phyloP scores from a whole-genome alignment of 1,139 yeast species.

The Geotrichum carabidarum region DNA sequence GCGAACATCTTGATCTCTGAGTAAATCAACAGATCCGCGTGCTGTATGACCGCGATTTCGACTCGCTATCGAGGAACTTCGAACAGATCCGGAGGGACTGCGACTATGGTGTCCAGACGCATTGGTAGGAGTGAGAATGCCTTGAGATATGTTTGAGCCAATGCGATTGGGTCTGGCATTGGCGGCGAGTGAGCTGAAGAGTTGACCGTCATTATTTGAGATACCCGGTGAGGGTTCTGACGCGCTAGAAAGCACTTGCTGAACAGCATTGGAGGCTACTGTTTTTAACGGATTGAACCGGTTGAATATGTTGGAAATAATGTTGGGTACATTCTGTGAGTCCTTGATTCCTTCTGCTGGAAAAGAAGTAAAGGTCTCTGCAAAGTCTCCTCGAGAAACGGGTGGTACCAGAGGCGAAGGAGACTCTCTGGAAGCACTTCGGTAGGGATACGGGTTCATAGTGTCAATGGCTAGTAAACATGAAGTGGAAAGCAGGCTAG shows the following conservation, averaged over 20 bases:
- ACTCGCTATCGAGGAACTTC: not conserved
- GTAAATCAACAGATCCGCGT: not conserved
- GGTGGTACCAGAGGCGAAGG: not conserved
- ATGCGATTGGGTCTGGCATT: conserved; percentile 8
- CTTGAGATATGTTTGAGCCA: not conserved
- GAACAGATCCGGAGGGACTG: not conserved
- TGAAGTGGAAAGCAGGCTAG: not conserved
- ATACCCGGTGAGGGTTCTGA: not conserved
- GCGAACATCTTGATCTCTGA: not conserved
- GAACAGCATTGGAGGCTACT: conserved; percentile 31
- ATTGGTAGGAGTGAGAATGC: not conserved
- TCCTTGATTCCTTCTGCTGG: conserved; percentile 30
- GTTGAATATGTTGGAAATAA: conserved; percentile 27
- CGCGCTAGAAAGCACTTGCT: conserved; percentile 26
- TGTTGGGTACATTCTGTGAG: conserved; percentile 24
- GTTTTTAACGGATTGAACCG: conserved; percentile 28
- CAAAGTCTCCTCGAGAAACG: conserved; percentile 4
- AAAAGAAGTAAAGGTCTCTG: conserved; percentile 27
- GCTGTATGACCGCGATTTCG: not conserved
- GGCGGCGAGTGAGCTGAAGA: conserved; percentile 7
- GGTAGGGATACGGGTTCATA: conserved; percentile 7
- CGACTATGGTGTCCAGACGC: not conserved
- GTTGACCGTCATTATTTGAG: not conserved
- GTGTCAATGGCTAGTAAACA: not conserved
- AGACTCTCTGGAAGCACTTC: conserved; percentile 4